Conservation (phyloP, 257 asterid genomes). For the Misopates orontium region DNA sequence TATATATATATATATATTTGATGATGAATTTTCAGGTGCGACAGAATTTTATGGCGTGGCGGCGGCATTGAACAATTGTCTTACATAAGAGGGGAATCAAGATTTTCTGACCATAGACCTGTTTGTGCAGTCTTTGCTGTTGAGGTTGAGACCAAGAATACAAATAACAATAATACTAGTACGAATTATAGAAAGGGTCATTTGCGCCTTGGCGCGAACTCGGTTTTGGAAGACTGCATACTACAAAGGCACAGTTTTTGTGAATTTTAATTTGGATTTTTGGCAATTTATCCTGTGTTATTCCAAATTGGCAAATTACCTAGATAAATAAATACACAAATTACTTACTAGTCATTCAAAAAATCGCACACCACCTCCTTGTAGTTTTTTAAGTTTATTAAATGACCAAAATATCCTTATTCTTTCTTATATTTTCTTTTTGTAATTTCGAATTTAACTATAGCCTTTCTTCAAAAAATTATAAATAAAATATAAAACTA, state of each 20-base stretch:
- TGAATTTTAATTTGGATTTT: slow-evolving; percentile 34
- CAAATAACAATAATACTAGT: slow-evolving; percentile 35
- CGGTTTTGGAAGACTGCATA: slow-evolving; percentile 49
- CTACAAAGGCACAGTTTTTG: slow-evolving; percentile 61
- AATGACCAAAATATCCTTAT: too few relatives aligned
- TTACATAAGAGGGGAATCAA: slow-evolving; percentile 75
- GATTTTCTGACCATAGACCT: slow-evolving; percentile 87
- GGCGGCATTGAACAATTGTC: slow-evolving; percentile 64
- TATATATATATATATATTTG: too few relatives aligned
- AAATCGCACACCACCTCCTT: too few relatives aligned
- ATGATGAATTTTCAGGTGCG: slow-evolving; percentile 60
- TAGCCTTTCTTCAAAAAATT: too few relatives aligned
- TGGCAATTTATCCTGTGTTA: too few relatives aligned
- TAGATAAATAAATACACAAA: too few relatives aligned
- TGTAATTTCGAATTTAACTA: too few relatives aligned
- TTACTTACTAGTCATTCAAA: too few relatives aligned
- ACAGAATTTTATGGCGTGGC: slow-evolving; percentile 82
- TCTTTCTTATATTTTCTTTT: too few relatives aligned
- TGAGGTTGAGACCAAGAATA: slow-evolving; percentile 44
- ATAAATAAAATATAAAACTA: too few relatives aligned
- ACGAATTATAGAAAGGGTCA: slow-evolving; percentile 59
- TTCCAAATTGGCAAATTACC: too few relatives aligned
- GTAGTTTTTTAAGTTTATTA: too few relatives aligned
- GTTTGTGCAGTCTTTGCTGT: slow-evolving; percentile 71
- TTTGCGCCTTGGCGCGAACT: slow-evolving; percentile 52